These are phyloP conservation scores for Basipetospora chlamydospora DNA, from an alignment of 2,329 filamentous ascomycete species.

Conservation along the genomic window DNA sequence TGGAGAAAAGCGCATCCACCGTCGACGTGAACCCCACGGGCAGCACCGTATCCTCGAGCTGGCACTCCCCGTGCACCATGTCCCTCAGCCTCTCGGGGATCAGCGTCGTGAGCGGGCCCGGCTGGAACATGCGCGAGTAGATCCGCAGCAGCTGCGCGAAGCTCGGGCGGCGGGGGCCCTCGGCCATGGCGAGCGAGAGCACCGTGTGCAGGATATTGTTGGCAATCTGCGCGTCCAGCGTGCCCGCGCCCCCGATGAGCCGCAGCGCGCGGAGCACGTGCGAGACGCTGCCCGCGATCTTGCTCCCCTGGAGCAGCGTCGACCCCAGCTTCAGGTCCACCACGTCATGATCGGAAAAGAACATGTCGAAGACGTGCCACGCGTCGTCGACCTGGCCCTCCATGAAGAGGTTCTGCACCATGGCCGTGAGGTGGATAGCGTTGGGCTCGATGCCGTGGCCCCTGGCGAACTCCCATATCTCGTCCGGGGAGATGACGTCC, in stretches of 20 bases:
- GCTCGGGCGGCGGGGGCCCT: slow-evolving; percentile 23
- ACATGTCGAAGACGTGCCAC: slow-evolving; percentile 48
- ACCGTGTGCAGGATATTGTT: slow-evolving; percentile 33
- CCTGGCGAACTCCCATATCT: slow-evolving; percentile 16
- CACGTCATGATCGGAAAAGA: slow-evolving; percentile 42
- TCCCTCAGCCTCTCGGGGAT: slow-evolving; percentile 11
- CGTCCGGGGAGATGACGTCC: slow-evolving; percentile 1
- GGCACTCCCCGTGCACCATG: slow-evolving; percentile 4
- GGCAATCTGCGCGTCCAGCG: slow-evolving; percentile 15
- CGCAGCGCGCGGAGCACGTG: slow-evolving; percentile 23
- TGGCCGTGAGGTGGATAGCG: slow-evolving; percentile 45
- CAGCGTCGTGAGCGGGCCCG: slow-evolving; percentile 27
- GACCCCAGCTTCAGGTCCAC: slow-evolving; percentile 55
- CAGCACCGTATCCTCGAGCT: slow-evolving; percentile 8
- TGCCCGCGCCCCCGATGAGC: slow-evolving; percentile 3
- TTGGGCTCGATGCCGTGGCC: slow-evolving; percentile 49
- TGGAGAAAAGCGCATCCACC: slow-evolving; percentile 2
- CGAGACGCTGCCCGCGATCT: slow-evolving; percentile 35
- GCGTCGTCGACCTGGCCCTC: slow-evolving; percentile 48
- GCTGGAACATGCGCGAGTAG: slow-evolving; percentile 32
- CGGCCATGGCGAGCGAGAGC: slow-evolving; percentile 26
- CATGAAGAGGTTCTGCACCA: slow-evolving; percentile 57
- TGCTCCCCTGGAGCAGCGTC: slow-evolving; percentile 58
- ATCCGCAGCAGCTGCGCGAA: slow-evolving; percentile 33
- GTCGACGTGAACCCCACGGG: slow-evolving; percentile 3